These are phyloP conservation scores for Zoysia pacifica DNA, from an alignment of 176 grass and related monocot genomes.

Conservation along the genomic window DNA sequence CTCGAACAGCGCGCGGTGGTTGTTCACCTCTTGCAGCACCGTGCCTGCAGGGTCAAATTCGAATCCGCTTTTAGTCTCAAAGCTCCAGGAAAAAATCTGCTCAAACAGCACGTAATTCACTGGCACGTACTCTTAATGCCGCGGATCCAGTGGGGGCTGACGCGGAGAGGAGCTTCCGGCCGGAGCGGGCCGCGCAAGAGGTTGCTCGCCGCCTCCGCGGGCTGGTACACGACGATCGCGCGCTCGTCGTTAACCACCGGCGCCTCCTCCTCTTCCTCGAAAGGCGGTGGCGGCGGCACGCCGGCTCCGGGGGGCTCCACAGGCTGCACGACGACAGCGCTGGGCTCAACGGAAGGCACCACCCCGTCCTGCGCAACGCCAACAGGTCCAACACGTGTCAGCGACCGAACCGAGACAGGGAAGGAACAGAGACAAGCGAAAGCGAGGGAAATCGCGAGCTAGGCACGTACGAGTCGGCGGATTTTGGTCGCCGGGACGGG, in stretches of 20 bases:
- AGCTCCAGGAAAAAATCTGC: not conserved
- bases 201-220: conserved; percentile 27
- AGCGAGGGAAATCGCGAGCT: too few relatives aligned
- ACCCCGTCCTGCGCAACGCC: conserved; percentile 1
- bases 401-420: not conserved
- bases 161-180: conserved; percentile 28
- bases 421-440: not conserved
- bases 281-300: not conserved
- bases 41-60: conserved; percentile 24
- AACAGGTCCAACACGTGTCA: conserved; percentile 1
- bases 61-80: not conserved
- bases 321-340: not conserved
- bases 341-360: not conserved
- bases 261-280: not conserved
- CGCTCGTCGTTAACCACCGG: conserved; percentile 25
- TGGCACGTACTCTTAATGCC: conserved; percentile 37
- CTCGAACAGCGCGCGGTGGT: conserved; percentile 27
- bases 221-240: conserved; percentile 45
- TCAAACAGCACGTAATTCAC: not conserved
- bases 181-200: conserved; percentile 36
- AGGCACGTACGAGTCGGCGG: conserved; percentile 28
- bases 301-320: not conserved
- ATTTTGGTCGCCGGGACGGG: conserved; percentile 17
- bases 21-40: conserved; percentile 36
- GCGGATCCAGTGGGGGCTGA: conserved; percentile 49